phyloP scores from a whole-genome alignment of 176 grass and related monocot genomes.

The Hordeum marinum region DNA sequence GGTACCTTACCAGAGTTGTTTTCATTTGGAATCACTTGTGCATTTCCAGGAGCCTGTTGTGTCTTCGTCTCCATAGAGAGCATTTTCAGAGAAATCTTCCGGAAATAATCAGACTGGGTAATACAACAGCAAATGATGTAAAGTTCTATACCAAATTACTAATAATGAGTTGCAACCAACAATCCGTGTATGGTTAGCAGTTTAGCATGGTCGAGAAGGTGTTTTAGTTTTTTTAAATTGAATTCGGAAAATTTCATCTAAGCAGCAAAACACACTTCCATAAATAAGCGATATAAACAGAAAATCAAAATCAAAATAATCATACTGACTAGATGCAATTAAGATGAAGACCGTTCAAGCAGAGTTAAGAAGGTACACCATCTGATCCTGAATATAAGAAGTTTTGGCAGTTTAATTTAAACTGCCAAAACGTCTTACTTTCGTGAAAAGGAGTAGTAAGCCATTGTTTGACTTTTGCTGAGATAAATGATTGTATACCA shows the following conservation, averaged over 20 bases:
- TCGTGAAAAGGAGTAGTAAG: neutral
- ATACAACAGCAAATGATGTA: neutral
- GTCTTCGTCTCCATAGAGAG: neutral
- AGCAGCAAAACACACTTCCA: too few relatives aligned
- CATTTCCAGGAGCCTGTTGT: neutral
- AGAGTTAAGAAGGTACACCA: too few relatives aligned
- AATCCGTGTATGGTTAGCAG: too few relatives aligned
- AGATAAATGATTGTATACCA: neutral
- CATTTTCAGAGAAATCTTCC: neutral
- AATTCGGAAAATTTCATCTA: neutral
- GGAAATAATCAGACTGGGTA: neutral
- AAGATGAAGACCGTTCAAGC: too few relatives aligned
- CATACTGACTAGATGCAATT: too few relatives aligned
- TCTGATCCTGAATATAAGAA: neutral
- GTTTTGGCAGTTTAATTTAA: too few relatives aligned
- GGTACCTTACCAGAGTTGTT: neutral
- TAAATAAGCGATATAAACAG: too few relatives aligned
- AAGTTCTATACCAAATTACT: neutral
- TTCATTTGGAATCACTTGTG: neutral
- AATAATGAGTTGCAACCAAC: neutral
- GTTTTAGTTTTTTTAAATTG: constrained; percentile 2
- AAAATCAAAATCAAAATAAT: too few relatives aligned
- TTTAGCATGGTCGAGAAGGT: neutral
- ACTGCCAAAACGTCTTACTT: neutral
- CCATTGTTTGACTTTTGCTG: neutral